Evolutionary conservation across 2,329 filamentous ascomycete species (phyloP), one percentile per base, ranked within the genome.

Genomic region (Verticillium albo-atrum): DNA sequence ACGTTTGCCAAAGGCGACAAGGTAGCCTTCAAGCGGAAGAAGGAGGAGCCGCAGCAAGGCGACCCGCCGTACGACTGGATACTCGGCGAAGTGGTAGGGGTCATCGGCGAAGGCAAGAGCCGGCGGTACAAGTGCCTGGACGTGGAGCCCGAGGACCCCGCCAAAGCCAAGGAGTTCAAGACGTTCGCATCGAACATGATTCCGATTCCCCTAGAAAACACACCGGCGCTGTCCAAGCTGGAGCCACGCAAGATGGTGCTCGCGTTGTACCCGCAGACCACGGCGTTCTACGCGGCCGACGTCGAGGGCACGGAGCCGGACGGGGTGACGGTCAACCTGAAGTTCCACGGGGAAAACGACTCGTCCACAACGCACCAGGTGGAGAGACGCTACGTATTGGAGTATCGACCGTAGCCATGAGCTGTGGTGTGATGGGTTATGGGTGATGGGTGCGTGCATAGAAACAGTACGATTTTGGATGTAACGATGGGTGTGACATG

Each of bases 281-380:
- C 91, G 1, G 93, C 90, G 0, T 94, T 95, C 67, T 95, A 95
- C 72, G 88, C 90, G 70, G 91, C 91, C 1, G 89, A 92, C 66
- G 90, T 94, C 9, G 89, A 91, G 74, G 87, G 87, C 35, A 87
- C 84, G 79, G 78, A 88, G 59, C 77, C 77, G 42, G 71, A 79
- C 62, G 68, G 79, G 47, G 82, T 80, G 58, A 63, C 55, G 61
- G 85, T 89, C 50, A 83, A 83, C 59, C 77, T 94, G 64, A 87
- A 90, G 63, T 94, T 94, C 67, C 91, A 94, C 70, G 90, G 90
- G 15, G 89, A 92, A 67, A 89, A 91, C 69, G 89, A 89, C 67
- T 83, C 79, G 63, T 88, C 86, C 66, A 91, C 87, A 63, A 83
- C 90, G 70, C 89, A 91, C 73, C 84, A 89, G 64, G 90, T 94